Base-by-base conservation (phyloP, 2,329 filamentous ascomycete genomes). In the Geosmithia flava region DNA sequence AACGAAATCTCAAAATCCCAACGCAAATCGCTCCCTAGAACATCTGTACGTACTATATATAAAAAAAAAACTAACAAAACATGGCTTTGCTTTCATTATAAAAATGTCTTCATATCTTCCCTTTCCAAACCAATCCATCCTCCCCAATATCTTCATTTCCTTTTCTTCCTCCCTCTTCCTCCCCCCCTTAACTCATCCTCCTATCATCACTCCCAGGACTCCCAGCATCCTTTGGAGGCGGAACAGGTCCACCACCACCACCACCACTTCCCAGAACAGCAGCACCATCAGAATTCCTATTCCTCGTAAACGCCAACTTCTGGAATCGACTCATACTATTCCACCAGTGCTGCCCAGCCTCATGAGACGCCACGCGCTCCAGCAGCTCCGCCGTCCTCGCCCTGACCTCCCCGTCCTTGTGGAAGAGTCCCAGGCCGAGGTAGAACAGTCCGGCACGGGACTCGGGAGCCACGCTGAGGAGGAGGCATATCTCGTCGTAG, bases 271-370 rank as follows among this genome's bases (percentile, higher is more conserved):
- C n/a, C n/a, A n/a, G n/a, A n/a, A n/a, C n/a, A n/a, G n/a, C n/a
- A 8, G 29, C 39, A 40, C 15, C 33, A 15, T 37, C 13, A 20
- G 17, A 5, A 13, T 20, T 44, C 41, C 51, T 83, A 76, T 62
- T 84, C 82, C 91, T 77, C 54, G 85, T 82, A 58, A 85, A 95
- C 3, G 86, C 91, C 53, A 95, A 67, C 66, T 91, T 94, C 56
- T 90, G 84, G 60, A 96, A 98, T 43, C 87, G 75, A 50, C 89
- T 93, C 45, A 98, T 69, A 29, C 80, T 80, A 54, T 76, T 80
- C 87, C 91, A 98, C 75, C 93, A 97, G 66, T 97, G 88, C 58
- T 89, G 78, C 2, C 93, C 93, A 10, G 89, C 93, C 59, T 94
- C 85, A 65, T 98, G 91, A 49, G 84, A 81, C 54, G 81, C 78